These are phyloP conservation scores for Trametes pubescens DNA, from an alignment of 1,284 basidiomycete species.

Conservation along the genomic window DNA sequence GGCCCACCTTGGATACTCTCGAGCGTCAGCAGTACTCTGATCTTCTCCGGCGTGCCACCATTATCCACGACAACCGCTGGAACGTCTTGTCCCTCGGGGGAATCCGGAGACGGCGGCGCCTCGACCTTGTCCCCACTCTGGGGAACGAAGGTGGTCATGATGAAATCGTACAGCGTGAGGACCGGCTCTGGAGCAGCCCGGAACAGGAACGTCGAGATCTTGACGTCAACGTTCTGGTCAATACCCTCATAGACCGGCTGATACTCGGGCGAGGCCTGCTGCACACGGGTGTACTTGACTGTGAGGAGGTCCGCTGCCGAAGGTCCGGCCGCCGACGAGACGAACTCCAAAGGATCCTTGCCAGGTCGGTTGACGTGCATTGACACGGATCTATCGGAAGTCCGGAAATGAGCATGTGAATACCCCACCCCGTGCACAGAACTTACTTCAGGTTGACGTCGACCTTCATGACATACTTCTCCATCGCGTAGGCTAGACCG, in stretches of 20 bases:
- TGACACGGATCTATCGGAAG: slow-evolving; percentile 61
- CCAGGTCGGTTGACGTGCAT: slow-evolving; percentile 77
- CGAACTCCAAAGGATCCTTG: slow-evolving; percentile 68
- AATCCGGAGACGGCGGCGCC: slow-evolving; percentile 22
- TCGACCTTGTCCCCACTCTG: slow-evolving; percentile 42
- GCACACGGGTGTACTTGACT: slow-evolving; percentile 86
- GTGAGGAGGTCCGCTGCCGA: slow-evolving; percentile 77
- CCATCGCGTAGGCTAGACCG: slow-evolving; percentile 74
- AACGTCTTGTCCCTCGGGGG: slow-evolving; percentile 21
- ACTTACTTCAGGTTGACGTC: slow-evolving; percentile 82
- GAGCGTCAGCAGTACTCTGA: slow-evolving; percentile 87
- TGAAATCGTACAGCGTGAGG: slow-evolving; percentile 93
- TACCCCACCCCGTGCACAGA: slow-evolving; percentile 14
- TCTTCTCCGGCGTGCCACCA: slow-evolving; percentile 58
- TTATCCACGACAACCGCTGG: slow-evolving; percentile 24
- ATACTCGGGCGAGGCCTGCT: slow-evolving; percentile 91
- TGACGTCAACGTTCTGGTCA: slow-evolving; percentile 89
- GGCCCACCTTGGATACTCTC: slow-evolving; percentile 82
- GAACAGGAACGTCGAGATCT: slow-evolving; percentile 93
- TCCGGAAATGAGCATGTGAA: not conserved
- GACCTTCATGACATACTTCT: slow-evolving; percentile 90
- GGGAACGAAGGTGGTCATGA: slow-evolving; percentile 96
- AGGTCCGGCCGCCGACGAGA: slow-evolving; percentile 74
- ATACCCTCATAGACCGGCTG: slow-evolving; percentile 85
- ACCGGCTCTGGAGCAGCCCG: slow-evolving; percentile 93